Evolutionary conservation across 441 rosid genomes (phyloP), one percentile per base, ranked within the genome.

Genomic region (Populus hybrid): DNA sequence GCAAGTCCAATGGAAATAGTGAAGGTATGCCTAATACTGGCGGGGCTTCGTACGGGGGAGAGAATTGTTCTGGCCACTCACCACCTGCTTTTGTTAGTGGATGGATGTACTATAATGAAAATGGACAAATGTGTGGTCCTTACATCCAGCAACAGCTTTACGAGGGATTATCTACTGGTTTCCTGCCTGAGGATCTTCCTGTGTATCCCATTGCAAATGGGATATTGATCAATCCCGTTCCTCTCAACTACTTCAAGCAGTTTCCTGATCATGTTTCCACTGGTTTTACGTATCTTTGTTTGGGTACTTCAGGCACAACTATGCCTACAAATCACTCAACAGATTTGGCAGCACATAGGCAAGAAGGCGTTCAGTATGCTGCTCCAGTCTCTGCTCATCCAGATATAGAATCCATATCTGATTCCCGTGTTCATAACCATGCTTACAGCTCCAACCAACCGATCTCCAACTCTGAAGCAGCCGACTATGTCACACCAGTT

Each of bases 61-160:
- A 86, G 82, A 87, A 79, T 75, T 82, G 78, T 79, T 50, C 82
- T 67, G 91, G 85, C 40, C 82, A 75, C 70, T 63, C 84, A 1
- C 80, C 84, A 9, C 80, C 85, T 67, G 79, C 84, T 69, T 87
- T 82, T 88, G 97, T 86, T 24, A 92, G 84, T 75, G 98, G 98
- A 40, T 97, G 99, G 99, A 93, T 87, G 97, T 97, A 94, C 67
- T 71, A 84, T 35, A 94, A 97, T 82, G 97, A 94, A 80, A 87
- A 86, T 76, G 93, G 97, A 32, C 92, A 90, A 82, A 89, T 97
- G 95, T 94, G 98, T 80, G 99, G 99, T 69, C 98, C 99, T 79
- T 96, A 96, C 70, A 85, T 94, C 72, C 94, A 91, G 72, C 91
- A 94, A 35, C 99, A 97, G 83, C 81, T 97, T 30, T 88, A 75